Base-by-base conservation (phyloP, 2,329 filamentous ascomycete genomes). In the Apiospora koreana region DNA sequence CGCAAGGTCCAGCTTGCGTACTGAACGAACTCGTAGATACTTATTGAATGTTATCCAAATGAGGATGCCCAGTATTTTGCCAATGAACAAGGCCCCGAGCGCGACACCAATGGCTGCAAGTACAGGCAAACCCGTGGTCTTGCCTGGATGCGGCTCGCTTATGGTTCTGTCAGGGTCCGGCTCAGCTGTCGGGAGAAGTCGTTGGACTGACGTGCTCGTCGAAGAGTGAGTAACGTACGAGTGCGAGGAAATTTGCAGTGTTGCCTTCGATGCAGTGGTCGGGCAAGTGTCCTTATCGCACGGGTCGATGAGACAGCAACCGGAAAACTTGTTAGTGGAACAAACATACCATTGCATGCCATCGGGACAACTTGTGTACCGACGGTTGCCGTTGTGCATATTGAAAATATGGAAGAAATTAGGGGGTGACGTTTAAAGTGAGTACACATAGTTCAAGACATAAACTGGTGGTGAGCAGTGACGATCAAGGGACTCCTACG, bases 291-390 rank as follows among this genome's bases (percentile, higher is more conserved):
- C 28, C 50, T 58, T 16, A 38, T 58, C 50, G 12, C 50, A 58
- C 6, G 50, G 50, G 50, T 58, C 50, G 50, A 58, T 58, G n/a
- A 18, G 50, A 58, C 50, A 58, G 50, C 50, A 58, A 54, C 48
- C 48, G 48, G 48, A 54, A 14, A 54, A 54, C 18, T 54, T 54
- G 48, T 54, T 54, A 23, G 28, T 54, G 14, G 48, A 54, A 54
- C 48, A 54, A 23, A 54, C 48, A 54, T 50, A 50, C 46, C 46
- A 50, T 10, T 10, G 46, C 46, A 23, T 50, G 46, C 46, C 46
- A 50, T 8, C 46, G 46, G 46, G 46, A 28, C 46, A 50, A 28
- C 46, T 50, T 50, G 46, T 28, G 46, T 50, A 50, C 46, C 46
- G 46, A 50, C 3, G 46, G 12, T 50, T 50, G 23, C 46, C 28